phyloP scores from a whole-genome alignment of 768 basidiomycete genomes.

The Termitomyces sp. region DNA sequence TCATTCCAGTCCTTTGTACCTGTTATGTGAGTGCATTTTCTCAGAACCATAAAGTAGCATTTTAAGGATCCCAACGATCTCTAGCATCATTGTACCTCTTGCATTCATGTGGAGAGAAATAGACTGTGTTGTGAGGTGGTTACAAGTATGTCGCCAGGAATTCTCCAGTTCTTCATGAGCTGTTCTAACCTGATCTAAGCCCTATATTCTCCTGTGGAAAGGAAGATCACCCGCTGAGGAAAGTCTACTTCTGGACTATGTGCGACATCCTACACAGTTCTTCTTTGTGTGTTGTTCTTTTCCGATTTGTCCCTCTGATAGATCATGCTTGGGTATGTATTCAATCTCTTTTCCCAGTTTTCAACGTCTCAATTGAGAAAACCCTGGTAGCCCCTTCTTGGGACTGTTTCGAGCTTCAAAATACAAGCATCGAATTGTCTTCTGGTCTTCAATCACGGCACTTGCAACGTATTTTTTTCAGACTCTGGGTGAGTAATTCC shows the following conservation, averaged over 20 bases:
- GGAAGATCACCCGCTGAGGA: constrained; percentile 51
- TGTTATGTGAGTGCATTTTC: constrained; percentile 28
- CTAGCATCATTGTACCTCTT: constrained; percentile 43
- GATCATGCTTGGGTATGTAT: constrained; percentile 39
- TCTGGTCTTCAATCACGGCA: constrained; percentile 46
- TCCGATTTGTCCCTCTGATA: constrained; percentile 13
- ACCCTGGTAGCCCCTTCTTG: constrained; percentile 32
- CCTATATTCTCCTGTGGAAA: constrained; percentile 52
- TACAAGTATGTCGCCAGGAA: constrained; percentile 40
- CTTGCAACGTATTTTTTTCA: constrained; percentile 44
- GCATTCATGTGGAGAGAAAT: constrained; percentile 43
- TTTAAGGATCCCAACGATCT: neutral
- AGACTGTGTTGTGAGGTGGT: constrained; percentile 51
- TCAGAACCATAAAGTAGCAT: neutral
- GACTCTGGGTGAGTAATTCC: constrained; percentile 42
- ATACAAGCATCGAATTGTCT: constrained; percentile 50
- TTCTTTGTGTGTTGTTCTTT: neutral
- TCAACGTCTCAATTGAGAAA: constrained; percentile 1
- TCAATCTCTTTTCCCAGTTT: neutral
- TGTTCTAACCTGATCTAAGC: constrained; percentile 31
- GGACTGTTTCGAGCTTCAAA: constrained; percentile 39
- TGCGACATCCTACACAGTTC: constrained; percentile 22
- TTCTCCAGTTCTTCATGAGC: neutral
- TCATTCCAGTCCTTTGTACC: constrained; percentile 52
- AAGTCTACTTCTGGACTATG: constrained; percentile 64